A percentile compares a stretch with the other conserved stretches of the same genome.
These are phyloP conservation scores for Xylaria digitata DNA, from an alignment of 2,329 filamentous ascomycete genomes.

Conservation along the genomic window DNA sequence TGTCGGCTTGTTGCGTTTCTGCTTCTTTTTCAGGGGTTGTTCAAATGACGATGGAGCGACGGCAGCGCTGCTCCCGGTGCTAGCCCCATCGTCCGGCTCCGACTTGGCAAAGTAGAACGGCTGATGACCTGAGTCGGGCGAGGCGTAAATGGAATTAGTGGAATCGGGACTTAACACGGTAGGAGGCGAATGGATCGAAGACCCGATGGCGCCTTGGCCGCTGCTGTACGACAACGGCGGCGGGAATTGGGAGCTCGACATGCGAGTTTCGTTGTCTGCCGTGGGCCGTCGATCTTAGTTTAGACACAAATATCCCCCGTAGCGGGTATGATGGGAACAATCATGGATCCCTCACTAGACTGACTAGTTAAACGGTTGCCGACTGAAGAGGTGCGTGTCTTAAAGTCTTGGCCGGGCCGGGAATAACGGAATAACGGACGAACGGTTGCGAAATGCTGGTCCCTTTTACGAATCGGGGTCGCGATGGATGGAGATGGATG, in stretches of 20 bases:
- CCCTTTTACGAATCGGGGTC: slow-evolving; percentile 44
- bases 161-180: slow-evolving; percentile 47
- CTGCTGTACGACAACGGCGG: slow-evolving; percentile 47
- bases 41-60: slow-evolving; percentile 44
- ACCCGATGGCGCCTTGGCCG: slow-evolving; percentile 40
- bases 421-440: slow-evolving; percentile 38
- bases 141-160: slow-evolving; percentile 47
- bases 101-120: slow-evolving; percentile 46
- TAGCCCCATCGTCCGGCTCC: slow-evolving; percentile 48
- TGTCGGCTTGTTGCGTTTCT: slow-evolving; percentile 87
- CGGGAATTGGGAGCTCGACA: slow-evolving; percentile 49
- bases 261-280: slow-evolving; percentile 33
- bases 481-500: slow-evolving; percentile 45
- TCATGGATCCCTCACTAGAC: slow-evolving; percentile 4
- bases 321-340: slow-evolving; percentile 13
- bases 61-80: slow-evolving; percentile 44
- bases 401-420: slow-evolving; percentile 33
- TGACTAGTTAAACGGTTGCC: slow-evolving; percentile 28
- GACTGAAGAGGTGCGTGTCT: slow-evolving; percentile 21
- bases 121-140: slow-evolving; percentile 45
- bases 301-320: no score
- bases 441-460: slow-evolving; percentile 39
- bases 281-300: slow-evolving; percentile 23
- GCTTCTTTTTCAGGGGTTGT: slow-evolving; percentile 72
- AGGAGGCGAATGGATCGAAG: slow-evolving; percentile 44